A percentile compares a stretch with the other conserved stretches of the same genome.
Evolutionary conservation across 2,329 filamentous ascomycete species (phyloP).

Genomic region (Metarhizium guizhouense): DNA sequence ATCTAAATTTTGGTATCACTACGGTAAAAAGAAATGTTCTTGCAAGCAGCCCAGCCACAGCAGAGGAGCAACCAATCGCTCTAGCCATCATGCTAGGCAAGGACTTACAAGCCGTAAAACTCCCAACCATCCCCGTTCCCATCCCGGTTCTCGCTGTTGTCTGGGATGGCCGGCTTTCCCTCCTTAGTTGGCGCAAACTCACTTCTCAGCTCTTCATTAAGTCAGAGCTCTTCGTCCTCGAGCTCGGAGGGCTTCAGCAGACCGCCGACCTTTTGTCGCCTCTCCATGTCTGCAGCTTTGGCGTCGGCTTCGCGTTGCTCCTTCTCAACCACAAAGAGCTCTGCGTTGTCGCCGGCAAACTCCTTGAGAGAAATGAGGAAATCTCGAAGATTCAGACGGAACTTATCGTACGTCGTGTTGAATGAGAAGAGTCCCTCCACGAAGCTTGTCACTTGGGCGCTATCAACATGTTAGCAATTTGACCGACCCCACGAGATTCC

Average conservation of each 20-base stretch:
- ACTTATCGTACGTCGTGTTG: constrained; percentile 84
- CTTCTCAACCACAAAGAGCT: constrained; percentile 88
- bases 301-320: constrained; percentile 83
- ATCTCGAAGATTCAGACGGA: constrained; percentile 91
- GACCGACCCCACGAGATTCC: neutral
- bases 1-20: constrained; percentile 17
- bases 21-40: constrained; percentile 10
- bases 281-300: constrained; percentile 81
- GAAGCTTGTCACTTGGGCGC: constrained; percentile 79
- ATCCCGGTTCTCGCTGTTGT: constrained; percentile 17
- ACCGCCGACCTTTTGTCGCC: constrained; percentile 89
- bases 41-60: neutral
- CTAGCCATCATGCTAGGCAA: neutral
- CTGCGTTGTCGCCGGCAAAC: constrained; percentile 90
- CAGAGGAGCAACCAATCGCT: neutral
- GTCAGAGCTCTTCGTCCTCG: constrained; percentile 87
- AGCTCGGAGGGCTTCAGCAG: constrained; percentile 96
- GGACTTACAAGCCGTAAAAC: constrained; percentile 48
- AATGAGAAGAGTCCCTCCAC: constrained; percentile 82
- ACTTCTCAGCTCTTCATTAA: constrained; percentile 56
- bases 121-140: constrained; percentile 50
- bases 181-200: constrained; percentile 42
- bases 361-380: constrained; percentile 97
- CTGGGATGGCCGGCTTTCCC: constrained; percentile 12
- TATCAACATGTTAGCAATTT: constrained; percentile 33